Evolutionary conservation across 2,329 filamentous ascomycete genomes (phyloP), one percentile per base, ranked within the genome.

Genomic region (Alternaria gansuensis): DNA sequence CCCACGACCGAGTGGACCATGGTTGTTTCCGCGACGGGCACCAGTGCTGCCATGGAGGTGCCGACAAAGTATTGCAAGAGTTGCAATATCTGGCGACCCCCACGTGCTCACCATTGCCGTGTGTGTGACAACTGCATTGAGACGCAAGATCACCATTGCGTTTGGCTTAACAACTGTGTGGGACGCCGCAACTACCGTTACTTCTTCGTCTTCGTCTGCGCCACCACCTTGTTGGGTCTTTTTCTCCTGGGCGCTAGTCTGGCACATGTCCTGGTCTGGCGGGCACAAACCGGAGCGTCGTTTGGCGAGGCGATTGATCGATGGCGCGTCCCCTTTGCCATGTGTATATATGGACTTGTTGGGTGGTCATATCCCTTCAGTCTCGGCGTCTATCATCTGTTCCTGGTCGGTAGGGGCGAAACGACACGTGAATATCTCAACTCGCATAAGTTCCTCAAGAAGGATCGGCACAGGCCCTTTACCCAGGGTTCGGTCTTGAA

Each of bases 161-260:
- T 98, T 14, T 99, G 95, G 95, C 86, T 99, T 64, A 99, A 99
- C 80, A 99, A 99, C 77, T 99, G 95, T 70, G 90, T 99, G 49
- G 95, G 95, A 41, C 90, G 94, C 66, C 91, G 95, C 70, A 99
- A 99, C 80, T 99, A 99, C 80, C 92, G 95, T 64, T 98, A 94
- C 78, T 99, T 99, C 79, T 97, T 98, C 76, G 86, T 90, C 10
- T 99, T 97, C 78, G 88, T 99, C 65, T 87, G 87, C 53, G 88
- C 89, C 13, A 88, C 87, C n/a, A 92, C 92, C 0, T 66, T 97
- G 33, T 83, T 97, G 17, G 85, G 89, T 0, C 73, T 93, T 14
- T 94, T 91, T 70, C 84, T 98, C 44, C 82, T 95, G 29, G 91
- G 84, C 21, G 88, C 90, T 24, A 92, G 88, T 60, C 82, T 97